Evolutionary conservation across 2,329 filamentous ascomycete genomes (phyloP), one percentile per base, ranked within the genome.

Genomic region (Aureobasidium namibiae): DNA sequence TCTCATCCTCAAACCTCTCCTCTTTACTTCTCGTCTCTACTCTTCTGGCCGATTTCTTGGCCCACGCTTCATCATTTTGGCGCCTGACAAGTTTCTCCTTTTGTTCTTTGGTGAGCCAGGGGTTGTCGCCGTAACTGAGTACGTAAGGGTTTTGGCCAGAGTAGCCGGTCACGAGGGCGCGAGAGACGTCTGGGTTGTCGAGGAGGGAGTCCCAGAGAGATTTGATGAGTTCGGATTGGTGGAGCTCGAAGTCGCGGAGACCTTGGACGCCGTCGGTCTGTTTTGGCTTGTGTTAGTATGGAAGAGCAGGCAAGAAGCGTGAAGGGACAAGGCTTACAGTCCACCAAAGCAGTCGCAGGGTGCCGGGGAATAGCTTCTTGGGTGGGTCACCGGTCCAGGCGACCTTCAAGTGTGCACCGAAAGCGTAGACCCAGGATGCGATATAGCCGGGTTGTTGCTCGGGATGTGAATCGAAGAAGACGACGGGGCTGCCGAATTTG

Each of bases 391-490:
- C 61, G 2, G 61, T 61, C 61, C 61, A 63, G 26, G 61, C 60
- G 6, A 61, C 56, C 42, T 48, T 60, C 33, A 63, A 46, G 42
- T 63, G 61, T 29, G 46, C 53, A 29, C 49, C 46, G 53, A 63
- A 58, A 9, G 45, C 50, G 2, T 48, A 48, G 6, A 52, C 36
- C 21, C 54, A 61, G 3, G 61, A 60, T 23, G 49, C 56, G 41
- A 60, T 18, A 34, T 57, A 60, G 33, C 59, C 56, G 23, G 60
- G 44, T 34, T 53, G 60, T 44, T 60, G 61, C 41, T 63, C 61
- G 21, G 61, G 61, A 29, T 61, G 61, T 34, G 61, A 61, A 46
- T 63, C 61, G 61, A 61, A 63, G 52, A 63, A 61, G 60, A 63
- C 49, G 56, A 60, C 48, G n/a, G 61, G 61, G 14, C 41, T 44